Evolutionary conservation across 1,139 yeast genomes (phyloP).

Genomic region (Sugiyamaella castrensis): DNA sequence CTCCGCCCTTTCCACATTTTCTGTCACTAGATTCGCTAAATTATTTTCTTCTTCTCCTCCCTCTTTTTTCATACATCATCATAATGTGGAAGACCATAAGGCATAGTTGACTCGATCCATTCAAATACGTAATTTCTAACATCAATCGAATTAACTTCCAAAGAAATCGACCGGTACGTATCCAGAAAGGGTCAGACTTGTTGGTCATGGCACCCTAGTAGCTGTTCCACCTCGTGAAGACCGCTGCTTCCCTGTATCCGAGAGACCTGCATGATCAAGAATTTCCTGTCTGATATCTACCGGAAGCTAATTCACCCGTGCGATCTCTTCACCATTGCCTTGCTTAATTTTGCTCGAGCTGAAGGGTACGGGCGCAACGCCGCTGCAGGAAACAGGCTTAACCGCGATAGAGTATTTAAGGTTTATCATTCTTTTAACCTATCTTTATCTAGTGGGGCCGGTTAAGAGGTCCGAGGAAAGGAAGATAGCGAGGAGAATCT

Average conservation of each 20-base stretch:
- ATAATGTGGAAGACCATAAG: slow-evolving; percentile 52
- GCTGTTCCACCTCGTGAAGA: slow-evolving; percentile 4
- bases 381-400: too few species aligned
- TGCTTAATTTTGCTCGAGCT: too few species aligned
- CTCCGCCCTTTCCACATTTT: too few species aligned
- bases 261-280: slow-evolving; percentile 11
- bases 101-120: slow-evolving; percentile 51
- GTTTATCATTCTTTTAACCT: too few species aligned
- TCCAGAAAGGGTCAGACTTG: not conserved
- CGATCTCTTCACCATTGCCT: too few species aligned
- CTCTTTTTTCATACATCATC: slow-evolving; percentile 57
- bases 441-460: too few species aligned
- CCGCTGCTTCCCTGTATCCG: not conserved
- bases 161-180: slow-evolving; percentile 42
- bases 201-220: slow-evolving; percentile 12
- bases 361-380: too few species aligned
- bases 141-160: slow-evolving; percentile 37
- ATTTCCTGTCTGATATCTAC: slow-evolving; percentile 21
- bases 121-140: slow-evolving; percentile 41
- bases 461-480: too few species aligned
- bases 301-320: slow-evolving; percentile 16
- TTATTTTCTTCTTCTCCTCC: too few species aligned
- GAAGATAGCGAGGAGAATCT: too few species aligned
- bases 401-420: too few species aligned
- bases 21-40: too few species aligned